These are phyloP conservation scores for Cornus kousa DNA, from an alignment of 148 eudicot genomes.

Conservation along the genomic window DNA sequence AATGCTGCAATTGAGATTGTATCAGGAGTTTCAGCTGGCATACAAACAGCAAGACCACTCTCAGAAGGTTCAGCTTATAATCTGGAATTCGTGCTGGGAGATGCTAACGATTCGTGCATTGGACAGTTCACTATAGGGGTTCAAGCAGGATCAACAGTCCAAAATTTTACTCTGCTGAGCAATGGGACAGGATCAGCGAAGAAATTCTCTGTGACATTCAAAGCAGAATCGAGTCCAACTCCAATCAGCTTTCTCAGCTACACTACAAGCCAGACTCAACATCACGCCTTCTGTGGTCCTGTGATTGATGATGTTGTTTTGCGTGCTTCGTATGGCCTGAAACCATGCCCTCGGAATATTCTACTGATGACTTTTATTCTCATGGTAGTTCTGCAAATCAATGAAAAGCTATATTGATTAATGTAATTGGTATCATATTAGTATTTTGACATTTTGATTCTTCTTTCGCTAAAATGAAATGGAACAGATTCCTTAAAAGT, in stretches of 20 bases:
- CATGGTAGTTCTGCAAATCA: too few relatives aligned
- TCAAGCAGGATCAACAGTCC: conserved; percentile 15
- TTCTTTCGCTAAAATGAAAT: too few relatives aligned
- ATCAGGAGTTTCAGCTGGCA: conserved; percentile 13
- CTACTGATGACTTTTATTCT: too few relatives aligned
- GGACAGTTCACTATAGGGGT: conserved; percentile 17
- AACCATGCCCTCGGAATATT: too few relatives aligned
- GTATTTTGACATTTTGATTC: too few relatives aligned
- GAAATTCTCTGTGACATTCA: conserved; percentile 14
- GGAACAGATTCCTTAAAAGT: too few relatives aligned
- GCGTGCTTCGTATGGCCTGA: neutral
- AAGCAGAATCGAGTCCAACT: conserved; percentile 8
- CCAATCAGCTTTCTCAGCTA: neutral
- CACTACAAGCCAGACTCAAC: too few relatives aligned
- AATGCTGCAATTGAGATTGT: conserved; percentile 23
- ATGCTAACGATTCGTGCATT: conserved; percentile 27
- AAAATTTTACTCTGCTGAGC: conserved; percentile 20
- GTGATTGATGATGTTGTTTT: neutral
- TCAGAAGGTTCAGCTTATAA: conserved; percentile 12
- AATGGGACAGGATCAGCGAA: conserved; percentile 22
- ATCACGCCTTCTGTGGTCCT: neutral
- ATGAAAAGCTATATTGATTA: too few relatives aligned
- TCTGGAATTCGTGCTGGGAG: conserved; percentile 24
- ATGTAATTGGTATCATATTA: too few relatives aligned
- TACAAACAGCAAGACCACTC: conserved; percentile 20